Percentiles rank a stretch among this genome's conserved stretches.
These are phyloP conservation scores for Nitzschia inconspicua DNA, from an alignment of 108 stramenopile species.

Conservation along the genomic window DNA sequence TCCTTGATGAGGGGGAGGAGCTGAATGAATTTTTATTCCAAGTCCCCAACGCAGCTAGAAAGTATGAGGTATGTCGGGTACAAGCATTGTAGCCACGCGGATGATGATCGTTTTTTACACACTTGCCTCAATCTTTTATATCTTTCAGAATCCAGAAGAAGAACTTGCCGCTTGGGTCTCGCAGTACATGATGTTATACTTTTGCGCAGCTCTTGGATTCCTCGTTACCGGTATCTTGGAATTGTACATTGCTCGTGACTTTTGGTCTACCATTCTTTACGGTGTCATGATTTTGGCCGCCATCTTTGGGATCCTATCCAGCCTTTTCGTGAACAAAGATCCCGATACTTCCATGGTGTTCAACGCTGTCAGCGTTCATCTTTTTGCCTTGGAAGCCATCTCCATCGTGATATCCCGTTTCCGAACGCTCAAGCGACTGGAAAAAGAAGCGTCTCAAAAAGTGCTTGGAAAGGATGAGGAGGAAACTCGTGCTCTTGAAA, in stretches of 20 bases:
- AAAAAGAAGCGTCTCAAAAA: too few relatives aligned
- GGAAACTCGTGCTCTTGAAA: too few relatives aligned
- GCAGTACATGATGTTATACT: slow-evolving; percentile 8
- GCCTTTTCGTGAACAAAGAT: background rate
- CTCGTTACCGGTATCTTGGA: background rate
- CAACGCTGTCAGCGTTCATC: background rate
- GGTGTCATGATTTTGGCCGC: slow-evolving; percentile 3
- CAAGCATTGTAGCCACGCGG: too few relatives aligned
- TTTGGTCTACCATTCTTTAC: slow-evolving; percentile 1
- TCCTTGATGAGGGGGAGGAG: background rate
- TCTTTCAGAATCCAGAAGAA: too few relatives aligned
- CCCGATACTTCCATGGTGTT: background rate
- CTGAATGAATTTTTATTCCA: background rate
- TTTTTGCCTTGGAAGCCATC: background rate
- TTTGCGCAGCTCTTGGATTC: background rate
- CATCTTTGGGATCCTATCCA: background rate
- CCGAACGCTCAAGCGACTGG: too few relatives aligned
- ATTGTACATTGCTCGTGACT: background rate
- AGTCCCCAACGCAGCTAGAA: background rate
- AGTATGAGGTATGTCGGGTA: too few relatives aligned
- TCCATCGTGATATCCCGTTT: background rate
- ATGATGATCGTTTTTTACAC: too few relatives aligned
- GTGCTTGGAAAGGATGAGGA: too few relatives aligned
- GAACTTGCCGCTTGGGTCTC: too few relatives aligned
- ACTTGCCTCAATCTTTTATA: too few relatives aligned